phyloP scores from a whole-genome alignment of 2,329 filamentous ascomycete species.

The Botrytis paeoniae region DNA sequence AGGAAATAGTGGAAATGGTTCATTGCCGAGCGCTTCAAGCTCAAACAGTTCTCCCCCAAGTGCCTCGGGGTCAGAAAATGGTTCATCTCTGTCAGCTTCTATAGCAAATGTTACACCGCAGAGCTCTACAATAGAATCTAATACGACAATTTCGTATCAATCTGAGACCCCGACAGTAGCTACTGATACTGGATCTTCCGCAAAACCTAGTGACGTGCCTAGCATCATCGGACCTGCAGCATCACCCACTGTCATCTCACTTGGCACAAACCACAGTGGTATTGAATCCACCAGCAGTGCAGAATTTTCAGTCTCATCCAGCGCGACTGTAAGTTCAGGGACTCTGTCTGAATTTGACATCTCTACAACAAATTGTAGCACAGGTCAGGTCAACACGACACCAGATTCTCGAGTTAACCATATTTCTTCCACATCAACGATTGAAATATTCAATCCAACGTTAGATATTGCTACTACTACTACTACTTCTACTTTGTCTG shows the following conservation, averaged over 20 bases:
- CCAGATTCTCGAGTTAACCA: not conserved
- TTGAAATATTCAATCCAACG: not conserved
- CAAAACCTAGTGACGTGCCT: not conserved
- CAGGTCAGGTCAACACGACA: not conserved
- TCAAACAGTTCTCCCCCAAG: not conserved
- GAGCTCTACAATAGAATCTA: not conserved
- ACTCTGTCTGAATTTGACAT: not conserved
- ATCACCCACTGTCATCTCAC: not conserved
- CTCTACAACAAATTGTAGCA: not conserved
- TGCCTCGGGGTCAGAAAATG: not conserved
- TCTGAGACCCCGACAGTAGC: not conserved
- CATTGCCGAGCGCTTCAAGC: not conserved
- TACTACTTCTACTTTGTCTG: not conserved
- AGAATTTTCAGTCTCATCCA: not conserved
- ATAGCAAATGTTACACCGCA: not conserved
- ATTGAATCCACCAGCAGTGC: not conserved
- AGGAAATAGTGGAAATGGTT: not conserved
- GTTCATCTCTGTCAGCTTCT: not conserved
- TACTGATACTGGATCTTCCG: not conserved
- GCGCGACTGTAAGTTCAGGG: not conserved
- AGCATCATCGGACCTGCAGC: not conserved
- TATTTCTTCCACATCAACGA: not conserved
- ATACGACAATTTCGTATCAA: not conserved
- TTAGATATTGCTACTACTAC: not conserved
- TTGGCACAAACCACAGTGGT: not conserved